These are phyloP conservation scores for Torulaspora quercuum DNA, from an alignment of 805 yeast species.

Conservation along the genomic window DNA sequence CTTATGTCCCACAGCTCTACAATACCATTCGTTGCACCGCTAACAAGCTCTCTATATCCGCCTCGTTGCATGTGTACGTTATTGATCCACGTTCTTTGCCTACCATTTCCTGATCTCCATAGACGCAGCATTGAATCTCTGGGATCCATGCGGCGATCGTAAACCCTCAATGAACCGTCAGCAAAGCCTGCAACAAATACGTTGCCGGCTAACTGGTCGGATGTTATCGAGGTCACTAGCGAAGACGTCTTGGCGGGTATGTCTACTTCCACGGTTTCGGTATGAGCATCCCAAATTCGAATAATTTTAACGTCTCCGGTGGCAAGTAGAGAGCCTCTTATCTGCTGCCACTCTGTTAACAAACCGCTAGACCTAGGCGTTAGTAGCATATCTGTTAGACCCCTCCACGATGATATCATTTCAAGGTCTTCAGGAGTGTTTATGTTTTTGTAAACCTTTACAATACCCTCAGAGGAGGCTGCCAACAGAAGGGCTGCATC, in stretches of 20 bases:
- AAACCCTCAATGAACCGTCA: conserved; percentile 84
- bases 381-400: conserved; percentile 76
- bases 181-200: conserved; percentile 87
- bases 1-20: conserved; percentile 92
- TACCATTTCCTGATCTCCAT: conserved; percentile 58
- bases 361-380: conserved; percentile 81
- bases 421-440: conserved; percentile 54
- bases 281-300: conserved; percentile 93
- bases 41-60: conserved; percentile 82
- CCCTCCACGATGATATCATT: conserved; percentile 86
- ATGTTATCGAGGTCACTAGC: conserved; percentile 82
- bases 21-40: conserved; percentile 78
- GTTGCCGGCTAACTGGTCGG: conserved; percentile 94
- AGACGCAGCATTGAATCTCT: conserved; percentile 79
- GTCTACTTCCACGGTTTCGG: conserved; percentile 81
- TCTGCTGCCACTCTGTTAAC: conserved; percentile 94
- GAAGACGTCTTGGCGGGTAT: conserved; percentile 89
- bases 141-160: conserved; percentile 82
- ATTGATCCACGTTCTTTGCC: conserved; percentile 54
- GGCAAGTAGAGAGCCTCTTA: conserved; percentile 82
- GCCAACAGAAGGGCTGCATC: conserved; percentile 80
- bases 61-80: conserved; percentile 96
- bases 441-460: conserved; percentile 77
- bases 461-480: conserved; percentile 93
- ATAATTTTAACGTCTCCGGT: conserved; percentile 94